These are phyloP conservation scores for Wallacemonas sp. DNA, from an alignment of 208 protist genomes.

Conservation along the genomic window DNA sequence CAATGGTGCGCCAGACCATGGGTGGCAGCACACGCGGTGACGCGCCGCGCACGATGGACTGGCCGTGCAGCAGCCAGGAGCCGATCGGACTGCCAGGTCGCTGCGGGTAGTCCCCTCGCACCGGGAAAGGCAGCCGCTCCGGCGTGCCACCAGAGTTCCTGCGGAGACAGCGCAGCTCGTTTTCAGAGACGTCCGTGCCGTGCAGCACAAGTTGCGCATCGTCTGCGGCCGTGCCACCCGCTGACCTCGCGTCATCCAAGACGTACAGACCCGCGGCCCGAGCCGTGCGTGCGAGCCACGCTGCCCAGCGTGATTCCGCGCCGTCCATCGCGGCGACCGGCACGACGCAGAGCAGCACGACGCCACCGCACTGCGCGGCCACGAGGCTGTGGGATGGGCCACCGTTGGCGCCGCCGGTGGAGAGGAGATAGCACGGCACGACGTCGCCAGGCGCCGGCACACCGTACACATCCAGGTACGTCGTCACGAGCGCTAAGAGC, in stretches of 20 bases:
- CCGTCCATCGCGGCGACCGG: neutral
- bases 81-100: neutral
- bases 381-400: constrained; percentile 12
- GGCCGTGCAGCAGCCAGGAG: constrained; percentile 8
- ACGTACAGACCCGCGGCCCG: neutral
- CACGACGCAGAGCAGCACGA: neutral
- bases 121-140: no score
- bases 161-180: constrained; percentile 4
- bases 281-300: neutral
- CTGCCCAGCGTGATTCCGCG: neutral
- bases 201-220: neutral
- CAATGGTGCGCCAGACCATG: constrained; percentile 1
- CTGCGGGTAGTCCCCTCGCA: no score
- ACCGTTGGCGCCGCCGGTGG: neutral
- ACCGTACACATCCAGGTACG: constrained; percentile 12
- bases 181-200: constrained; percentile 1
- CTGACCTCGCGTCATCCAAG: neutral
- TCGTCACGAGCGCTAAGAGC: neutral
- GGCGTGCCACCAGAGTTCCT: no score
- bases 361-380: neutral
- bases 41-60: neutral
- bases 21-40: neutral
- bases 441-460: neutral
- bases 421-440: constrained; percentile 3
- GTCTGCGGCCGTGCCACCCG: neutral